Percentiles rank a stretch among this genome's conserved stretches.
These are phyloP conservation scores for Candida krabiensis DNA, from an alignment of 805 yeast genomes.

Conservation along the genomic window DNA sequence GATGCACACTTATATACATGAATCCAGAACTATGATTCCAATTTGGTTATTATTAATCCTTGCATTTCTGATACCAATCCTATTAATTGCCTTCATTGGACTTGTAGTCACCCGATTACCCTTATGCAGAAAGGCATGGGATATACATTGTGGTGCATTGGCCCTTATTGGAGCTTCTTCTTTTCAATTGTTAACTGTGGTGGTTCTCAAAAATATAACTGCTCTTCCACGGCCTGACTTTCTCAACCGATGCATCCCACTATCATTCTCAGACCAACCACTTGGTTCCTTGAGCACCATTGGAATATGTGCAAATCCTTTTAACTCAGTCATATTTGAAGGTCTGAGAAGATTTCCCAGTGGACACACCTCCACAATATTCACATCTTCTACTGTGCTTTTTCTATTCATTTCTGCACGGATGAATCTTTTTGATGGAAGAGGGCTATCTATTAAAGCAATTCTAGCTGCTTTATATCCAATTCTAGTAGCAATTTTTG, in stretches of 20 bases:
- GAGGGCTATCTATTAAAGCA: conserved; percentile 36
- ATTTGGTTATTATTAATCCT: conserved; percentile 32
- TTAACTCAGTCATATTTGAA: conserved; percentile 39
- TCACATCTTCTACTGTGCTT: conserved; percentile 43
- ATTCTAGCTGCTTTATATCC: conserved; percentile 36
- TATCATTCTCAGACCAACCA: conserved; percentile 31
- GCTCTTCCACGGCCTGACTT: conserved; percentile 57
- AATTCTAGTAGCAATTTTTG: conserved; percentile 32
- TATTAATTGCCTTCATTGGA: conserved; percentile 27
- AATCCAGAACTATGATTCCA: conserved; percentile 34
- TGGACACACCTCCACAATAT: conserved; percentile 54
- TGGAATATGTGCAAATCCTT: conserved; percentile 44
- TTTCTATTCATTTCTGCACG: conserved; percentile 36
- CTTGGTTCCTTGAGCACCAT: conserved; percentile 40
- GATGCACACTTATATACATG: conserved; percentile 37
- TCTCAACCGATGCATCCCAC: conserved; percentile 48
- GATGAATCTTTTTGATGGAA: conserved; percentile 35
- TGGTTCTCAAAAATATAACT: conserved; percentile 46
- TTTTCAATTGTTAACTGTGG: conserved; percentile 38
- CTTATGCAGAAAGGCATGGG: conserved; percentile 37
- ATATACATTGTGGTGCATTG: conserved; percentile 37
- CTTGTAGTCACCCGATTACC: conserved; percentile 21
- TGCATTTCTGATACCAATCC: conserved; percentile 33
- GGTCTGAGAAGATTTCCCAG: conserved; percentile 61
- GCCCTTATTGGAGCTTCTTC: conserved; percentile 39